These are phyloP conservation scores for Theileria sp. DNA, from an alignment of 169 alveolate genomes.

Conservation along the genomic window DNA sequence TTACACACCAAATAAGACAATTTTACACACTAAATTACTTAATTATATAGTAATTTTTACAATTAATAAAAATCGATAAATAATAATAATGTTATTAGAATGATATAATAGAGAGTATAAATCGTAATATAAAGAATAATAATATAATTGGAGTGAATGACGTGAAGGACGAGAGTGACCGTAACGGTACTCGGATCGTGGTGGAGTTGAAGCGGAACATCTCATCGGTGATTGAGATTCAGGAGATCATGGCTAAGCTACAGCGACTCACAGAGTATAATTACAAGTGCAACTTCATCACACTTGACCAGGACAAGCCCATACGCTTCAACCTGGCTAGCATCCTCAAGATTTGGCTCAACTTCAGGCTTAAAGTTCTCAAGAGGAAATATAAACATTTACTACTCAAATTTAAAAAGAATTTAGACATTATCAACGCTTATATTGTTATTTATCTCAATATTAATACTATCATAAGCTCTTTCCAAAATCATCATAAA, in stretches of 20 bases:
- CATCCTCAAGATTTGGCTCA: conserved; percentile 60
- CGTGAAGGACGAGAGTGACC: conserved; percentile 59
- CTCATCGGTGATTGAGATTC: conserved; percentile 49
- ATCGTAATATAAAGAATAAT: conserved; percentile 47
- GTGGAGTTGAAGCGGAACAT: conserved; percentile 61
- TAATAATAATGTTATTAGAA: not conserved
- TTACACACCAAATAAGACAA: no score
- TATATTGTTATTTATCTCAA: conserved; percentile 18
- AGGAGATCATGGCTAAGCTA: conserved; percentile 48
- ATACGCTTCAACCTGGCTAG: conserved; percentile 36
- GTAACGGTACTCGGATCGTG: conserved; percentile 55
- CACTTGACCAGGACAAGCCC: conserved; percentile 57
- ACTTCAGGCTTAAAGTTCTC: conserved; percentile 49
- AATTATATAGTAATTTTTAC: no score
- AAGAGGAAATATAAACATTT: conserved; percentile 13
- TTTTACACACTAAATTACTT: no score
- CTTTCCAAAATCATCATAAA: not conserved
- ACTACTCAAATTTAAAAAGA: conserved; percentile 24
- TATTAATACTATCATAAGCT: conserved; percentile 20
- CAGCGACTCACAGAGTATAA: conserved; percentile 33
- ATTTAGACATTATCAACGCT: conserved; percentile 42
- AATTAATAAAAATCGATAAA: no score
- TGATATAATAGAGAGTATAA: conserved; percentile 47
- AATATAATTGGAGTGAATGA: conserved; percentile 50
- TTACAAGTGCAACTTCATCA: conserved; percentile 64